Conservation (phyloP, 2,329 filamentous ascomycete species). For the Scedosporium minutisporum region DNA sequence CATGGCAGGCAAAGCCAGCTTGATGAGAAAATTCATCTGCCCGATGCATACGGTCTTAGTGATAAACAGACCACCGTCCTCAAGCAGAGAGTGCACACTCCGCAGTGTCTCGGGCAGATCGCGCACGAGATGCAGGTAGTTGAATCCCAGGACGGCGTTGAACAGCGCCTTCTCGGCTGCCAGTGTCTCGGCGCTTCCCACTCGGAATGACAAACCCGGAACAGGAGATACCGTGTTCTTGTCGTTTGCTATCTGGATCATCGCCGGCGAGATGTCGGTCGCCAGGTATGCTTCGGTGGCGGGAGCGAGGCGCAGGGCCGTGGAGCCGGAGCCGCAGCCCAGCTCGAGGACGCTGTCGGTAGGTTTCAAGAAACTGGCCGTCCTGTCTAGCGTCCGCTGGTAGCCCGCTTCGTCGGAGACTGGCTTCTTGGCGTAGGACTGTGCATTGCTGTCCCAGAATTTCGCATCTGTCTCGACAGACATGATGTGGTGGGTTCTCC, state of each 20-base stretch:
- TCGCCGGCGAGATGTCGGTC: constrained; percentile 10
- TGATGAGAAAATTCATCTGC: constrained; percentile 8
- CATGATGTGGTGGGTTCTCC: not conserved
- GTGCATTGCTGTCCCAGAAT: constrained; percentile 10
- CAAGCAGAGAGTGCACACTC: constrained; percentile 6
- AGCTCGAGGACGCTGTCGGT: constrained; percentile 11
- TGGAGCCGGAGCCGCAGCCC: constrained; percentile 12
- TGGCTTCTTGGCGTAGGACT: constrained; percentile 8
- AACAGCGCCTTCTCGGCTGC: constrained; percentile 8
- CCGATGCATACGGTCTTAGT: constrained; percentile 12
- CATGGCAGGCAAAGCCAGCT: constrained; percentile 8
- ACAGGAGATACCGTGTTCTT: not conserved
- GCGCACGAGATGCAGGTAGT: constrained; percentile 12
- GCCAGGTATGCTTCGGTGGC: constrained; percentile 8
- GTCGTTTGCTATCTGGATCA: constrained; percentile 9
- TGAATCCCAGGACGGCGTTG: constrained; percentile 10
- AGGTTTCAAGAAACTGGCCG: constrained; percentile 6
- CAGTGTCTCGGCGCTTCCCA: constrained; percentile 8
- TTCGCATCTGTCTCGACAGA: constrained; percentile 5
- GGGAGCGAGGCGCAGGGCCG: constrained; percentile 11
- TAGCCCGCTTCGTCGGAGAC: constrained; percentile 12
- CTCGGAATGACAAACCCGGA: constrained; percentile 7
- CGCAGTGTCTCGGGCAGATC: constrained; percentile 9
- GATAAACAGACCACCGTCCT: constrained; percentile 11
- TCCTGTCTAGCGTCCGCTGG: constrained; percentile 9